phyloP scores from a whole-genome alignment of 257 asterid species.

The Hygrophila difformis region DNA sequence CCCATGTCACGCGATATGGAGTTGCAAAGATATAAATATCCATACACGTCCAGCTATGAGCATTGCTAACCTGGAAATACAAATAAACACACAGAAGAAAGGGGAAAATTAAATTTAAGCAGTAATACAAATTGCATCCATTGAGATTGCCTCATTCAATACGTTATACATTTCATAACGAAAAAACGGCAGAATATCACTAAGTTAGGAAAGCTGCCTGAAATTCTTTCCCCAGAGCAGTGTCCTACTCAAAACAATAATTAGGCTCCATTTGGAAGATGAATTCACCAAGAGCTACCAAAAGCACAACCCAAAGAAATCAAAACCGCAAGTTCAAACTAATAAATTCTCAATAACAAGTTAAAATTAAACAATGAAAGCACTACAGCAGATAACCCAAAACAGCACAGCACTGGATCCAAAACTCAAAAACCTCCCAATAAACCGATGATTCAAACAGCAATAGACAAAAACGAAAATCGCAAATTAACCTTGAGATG shows the following conservation, averaged over 20 bases:
- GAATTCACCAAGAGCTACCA: no score
- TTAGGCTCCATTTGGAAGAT: neutral
- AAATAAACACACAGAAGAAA: conserved; percentile 1
- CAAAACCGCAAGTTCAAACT: neutral
- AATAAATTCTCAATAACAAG: neutral
- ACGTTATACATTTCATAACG: neutral
- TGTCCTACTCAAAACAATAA: neutral
- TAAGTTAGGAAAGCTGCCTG: conserved; percentile 10
- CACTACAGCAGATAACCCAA: no score
- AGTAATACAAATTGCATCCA: neutral
- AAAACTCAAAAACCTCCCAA: conserved; percentile 8
- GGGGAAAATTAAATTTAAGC: neutral
- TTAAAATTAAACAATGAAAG: no score
- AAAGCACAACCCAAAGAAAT: neutral
- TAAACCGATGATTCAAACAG: neutral
- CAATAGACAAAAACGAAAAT: neutral
- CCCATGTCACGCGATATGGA: conserved; percentile 85
- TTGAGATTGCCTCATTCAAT: conserved; percentile 5
- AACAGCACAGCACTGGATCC: no score
- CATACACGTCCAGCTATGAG: conserved; percentile 90
- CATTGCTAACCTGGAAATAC: conserved; percentile 44
- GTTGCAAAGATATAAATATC: conserved; percentile 85
- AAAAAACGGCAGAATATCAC: neutral
- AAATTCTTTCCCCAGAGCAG: neutral
- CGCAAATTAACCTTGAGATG: conserved; percentile 53